These are phyloP conservation scores for Cystobasidium slooffiae DNA, from an alignment of 1,284 basidiomycete species.

Conservation along the genomic window DNA sequence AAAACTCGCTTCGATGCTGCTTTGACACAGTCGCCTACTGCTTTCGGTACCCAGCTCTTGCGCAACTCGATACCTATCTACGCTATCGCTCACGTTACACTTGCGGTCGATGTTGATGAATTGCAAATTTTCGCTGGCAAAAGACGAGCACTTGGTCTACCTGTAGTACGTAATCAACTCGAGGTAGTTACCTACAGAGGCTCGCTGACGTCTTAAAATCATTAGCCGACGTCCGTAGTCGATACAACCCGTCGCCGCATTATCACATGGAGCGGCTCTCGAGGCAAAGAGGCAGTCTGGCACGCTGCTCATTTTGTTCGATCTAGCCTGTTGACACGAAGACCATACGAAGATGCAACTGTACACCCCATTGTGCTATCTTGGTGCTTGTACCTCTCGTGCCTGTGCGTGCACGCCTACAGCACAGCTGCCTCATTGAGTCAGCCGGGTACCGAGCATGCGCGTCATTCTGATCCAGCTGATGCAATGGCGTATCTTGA, in stretches of 20 bases:
- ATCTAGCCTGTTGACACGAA: conserved; percentile 42
- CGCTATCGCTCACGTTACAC: conserved; percentile 52
- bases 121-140: conserved; percentile 52
- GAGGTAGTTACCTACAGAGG: conserved; percentile 26
- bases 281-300: conserved; percentile 49
- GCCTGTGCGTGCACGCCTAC: conserved; percentile 42
- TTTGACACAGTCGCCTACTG: conserved; percentile 46
- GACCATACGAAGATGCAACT: conserved; percentile 30
- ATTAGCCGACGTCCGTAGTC: conserved; percentile 23
- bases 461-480: neutral
- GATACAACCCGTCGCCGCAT: conserved; percentile 26
- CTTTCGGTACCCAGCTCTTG: conserved; percentile 48
- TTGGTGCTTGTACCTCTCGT: conserved; percentile 73
- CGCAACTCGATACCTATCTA: conserved; percentile 52
- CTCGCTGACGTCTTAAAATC: conserved; percentile 44
- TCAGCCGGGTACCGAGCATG: neutral
- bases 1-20: conserved; percentile 51
- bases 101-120: conserved; percentile 52
- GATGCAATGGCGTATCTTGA: conserved; percentile 33
- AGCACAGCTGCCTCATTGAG: conserved; percentile 24
- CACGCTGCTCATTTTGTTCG: conserved; percentile 51
- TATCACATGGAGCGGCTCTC: conserved; percentile 45
- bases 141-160: conserved; percentile 47
- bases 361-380: conserved; percentile 52
- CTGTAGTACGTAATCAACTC: conserved; percentile 46